A percentile compares a stretch with the other conserved stretches of the same genome.
phyloP scores from a whole-genome alignment of 2,329 filamentous ascomycete genomes.

The Diaporthe sp. region DNA sequence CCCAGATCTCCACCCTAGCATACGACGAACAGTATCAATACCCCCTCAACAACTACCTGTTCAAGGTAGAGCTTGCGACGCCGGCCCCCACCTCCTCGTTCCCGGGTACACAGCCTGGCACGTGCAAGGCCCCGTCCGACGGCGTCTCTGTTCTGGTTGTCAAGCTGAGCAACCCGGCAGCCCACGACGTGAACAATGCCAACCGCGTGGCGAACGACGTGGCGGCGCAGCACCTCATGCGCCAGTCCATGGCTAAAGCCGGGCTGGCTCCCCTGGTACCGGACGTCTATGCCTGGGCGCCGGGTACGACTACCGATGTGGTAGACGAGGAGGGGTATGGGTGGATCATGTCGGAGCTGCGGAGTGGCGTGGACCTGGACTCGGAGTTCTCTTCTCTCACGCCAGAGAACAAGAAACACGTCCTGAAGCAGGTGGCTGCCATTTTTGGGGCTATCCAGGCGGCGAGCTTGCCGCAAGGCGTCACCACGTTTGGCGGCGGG shows the following conservation, averaged over 20 bases:
- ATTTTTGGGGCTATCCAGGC: slow-evolving; percentile 43
- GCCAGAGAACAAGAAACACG: slow-evolving; percentile 26
- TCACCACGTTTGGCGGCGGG: slow-evolving; percentile 42
- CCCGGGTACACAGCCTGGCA: slow-evolving; percentile 41
- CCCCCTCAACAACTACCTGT: slow-evolving; percentile 48
- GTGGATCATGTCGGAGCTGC: slow-evolving; percentile 48
- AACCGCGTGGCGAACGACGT: slow-evolving; percentile 50
- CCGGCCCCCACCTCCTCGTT: slow-evolving; percentile 41
- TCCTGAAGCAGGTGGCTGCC: slow-evolving; percentile 46
- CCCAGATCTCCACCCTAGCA: slow-evolving; percentile 36
- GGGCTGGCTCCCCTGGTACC: slow-evolving; percentile 43
- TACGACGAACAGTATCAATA: slow-evolving; percentile 43
- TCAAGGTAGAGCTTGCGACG: slow-evolving; percentile 43
- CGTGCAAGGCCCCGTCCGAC: slow-evolving; percentile 23
- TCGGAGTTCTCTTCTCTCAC: slow-evolving; percentile 41
- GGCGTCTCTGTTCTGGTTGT: slow-evolving; percentile 43
- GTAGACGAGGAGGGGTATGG: slow-evolving; percentile 41
- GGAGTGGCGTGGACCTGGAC: slow-evolving; percentile 45
- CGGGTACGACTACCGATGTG: not conserved
- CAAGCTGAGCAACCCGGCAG: slow-evolving; percentile 47
- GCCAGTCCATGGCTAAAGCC: slow-evolving; percentile 35
- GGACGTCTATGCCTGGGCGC: slow-evolving; percentile 45
- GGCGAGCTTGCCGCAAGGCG: slow-evolving; percentile 40
- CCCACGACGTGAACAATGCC: slow-evolving; percentile 45
- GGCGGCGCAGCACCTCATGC: slow-evolving; percentile 44